Evolutionary conservation across 2,329 filamentous ascomycete species (phyloP).

Genomic region (Alternaria arbusti): DNA sequence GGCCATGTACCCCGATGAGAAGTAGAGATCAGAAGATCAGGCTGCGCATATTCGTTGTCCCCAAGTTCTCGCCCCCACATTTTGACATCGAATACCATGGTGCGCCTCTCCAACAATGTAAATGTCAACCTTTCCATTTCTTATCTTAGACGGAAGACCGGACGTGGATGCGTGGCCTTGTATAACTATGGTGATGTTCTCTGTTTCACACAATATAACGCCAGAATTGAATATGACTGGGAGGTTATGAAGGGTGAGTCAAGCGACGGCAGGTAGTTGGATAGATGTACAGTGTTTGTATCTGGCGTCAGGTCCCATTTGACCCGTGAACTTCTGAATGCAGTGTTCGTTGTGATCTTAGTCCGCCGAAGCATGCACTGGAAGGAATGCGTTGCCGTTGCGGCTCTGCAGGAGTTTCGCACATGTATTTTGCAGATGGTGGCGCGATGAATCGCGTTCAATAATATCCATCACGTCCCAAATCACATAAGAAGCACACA

Average conservation of each 20-base stretch:
- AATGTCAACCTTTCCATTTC: constrained; percentile 31
- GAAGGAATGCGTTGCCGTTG: neutral
- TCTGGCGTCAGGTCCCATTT: neutral
- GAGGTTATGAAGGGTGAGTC: neutral
- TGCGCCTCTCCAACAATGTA: constrained; percentile 23
- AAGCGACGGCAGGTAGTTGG: neutral
- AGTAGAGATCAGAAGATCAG: constrained; percentile 27
- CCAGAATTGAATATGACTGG: neutral
- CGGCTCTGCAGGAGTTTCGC: neutral
- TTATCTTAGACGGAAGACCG: constrained; percentile 25
- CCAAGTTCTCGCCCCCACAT: constrained; percentile 7
- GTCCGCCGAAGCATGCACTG: neutral
- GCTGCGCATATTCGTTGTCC: constrained; percentile 13
- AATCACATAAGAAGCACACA: neutral
- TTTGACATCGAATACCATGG: constrained; percentile 20
- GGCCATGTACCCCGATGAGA: constrained; percentile 77
- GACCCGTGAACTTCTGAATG: neutral
- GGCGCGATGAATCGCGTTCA: neutral
- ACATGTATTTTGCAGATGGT: neutral
- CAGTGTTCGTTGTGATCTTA: neutral
- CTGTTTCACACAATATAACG: constrained; percentile 19
- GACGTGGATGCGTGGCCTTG: constrained; percentile 24
- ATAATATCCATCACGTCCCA: neutral
- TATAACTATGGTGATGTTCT: constrained; percentile 37
- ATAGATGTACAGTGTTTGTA: neutral